Percentiles rank a stretch among this genome's conserved stretches.
Conservation (phyloP, 177 flowering plant species). For the Vitis hybrid region DNA sequence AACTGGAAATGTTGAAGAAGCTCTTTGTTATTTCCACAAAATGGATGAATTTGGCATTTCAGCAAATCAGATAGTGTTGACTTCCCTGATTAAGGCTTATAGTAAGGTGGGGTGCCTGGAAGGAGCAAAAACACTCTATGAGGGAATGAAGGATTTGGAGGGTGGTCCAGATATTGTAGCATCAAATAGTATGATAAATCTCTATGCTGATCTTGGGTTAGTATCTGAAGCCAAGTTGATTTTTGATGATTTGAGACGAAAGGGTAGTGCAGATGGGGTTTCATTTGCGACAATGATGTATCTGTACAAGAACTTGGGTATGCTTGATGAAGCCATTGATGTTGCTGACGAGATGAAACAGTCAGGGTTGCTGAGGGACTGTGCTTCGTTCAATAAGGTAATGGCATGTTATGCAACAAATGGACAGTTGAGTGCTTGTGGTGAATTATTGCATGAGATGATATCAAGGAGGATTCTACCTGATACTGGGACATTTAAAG, state of each 20-base stretch:
- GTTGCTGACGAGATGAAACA: constrained; percentile 79
- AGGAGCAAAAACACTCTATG: constrained; percentile 60
- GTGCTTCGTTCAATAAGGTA: constrained; percentile 58
- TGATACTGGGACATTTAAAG: constrained; percentile 56
- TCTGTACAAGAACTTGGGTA: constrained; percentile 75
- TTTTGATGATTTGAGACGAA: constrained; percentile 52
- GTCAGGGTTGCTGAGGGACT: constrained; percentile 62
- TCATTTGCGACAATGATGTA: constrained; percentile 80
- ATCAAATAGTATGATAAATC: constrained; percentile 74
- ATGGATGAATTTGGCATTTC: constrained; percentile 68
- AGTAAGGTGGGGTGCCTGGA: constrained; percentile 64
- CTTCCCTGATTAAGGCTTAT: constrained; percentile 84
- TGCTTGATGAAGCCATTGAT: constrained; percentile 76
- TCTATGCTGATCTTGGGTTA: constrained; percentile 77
- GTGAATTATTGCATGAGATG: constrained; percentile 79
- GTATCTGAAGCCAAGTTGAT: constrained; percentile 65
- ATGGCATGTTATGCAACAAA: constrained; percentile 69
- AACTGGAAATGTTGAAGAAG: constrained; percentile 68
- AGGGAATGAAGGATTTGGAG: constrained; percentile 50
- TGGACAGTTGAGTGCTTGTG: constrained; percentile 70
- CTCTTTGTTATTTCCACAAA: constrained; percentile 50
- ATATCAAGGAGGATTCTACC: constrained; percentile 52
- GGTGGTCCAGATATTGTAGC: constrained; percentile 81
- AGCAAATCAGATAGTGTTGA: constrained; percentile 69
- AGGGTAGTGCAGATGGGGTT: constrained; percentile 62